Base-by-base conservation (phyloP, 2,329 filamentous ascomycete genomes). In the Nannizziopsis barbatae region DNA sequence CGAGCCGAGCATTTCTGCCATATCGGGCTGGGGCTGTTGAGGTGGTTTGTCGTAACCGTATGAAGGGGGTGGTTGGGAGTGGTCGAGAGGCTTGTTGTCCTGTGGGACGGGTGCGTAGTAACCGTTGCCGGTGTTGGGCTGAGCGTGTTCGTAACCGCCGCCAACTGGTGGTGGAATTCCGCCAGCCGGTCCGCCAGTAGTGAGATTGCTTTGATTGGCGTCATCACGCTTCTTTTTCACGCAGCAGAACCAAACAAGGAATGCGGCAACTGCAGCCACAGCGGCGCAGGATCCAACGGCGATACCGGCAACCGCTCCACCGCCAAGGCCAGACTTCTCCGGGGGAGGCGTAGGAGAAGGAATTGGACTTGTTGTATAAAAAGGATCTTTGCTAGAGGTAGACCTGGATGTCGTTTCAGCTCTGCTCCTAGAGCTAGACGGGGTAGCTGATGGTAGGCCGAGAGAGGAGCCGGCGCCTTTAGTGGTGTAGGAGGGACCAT, bases 301-400 rank as follows among this genome's bases (percentile, higher is more conserved):
- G 18, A 56, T 52, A 39, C 54, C 54, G 11, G 43, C 54, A 20
- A 56, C 54, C n/a, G 49, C 50, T 30, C 54, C 54, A n/a, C 50
- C 49, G 5, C 44, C 48, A 5, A 54, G 20, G 14, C 22, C 42
- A 3, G 27, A 43, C 11, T 45, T 44, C 5, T 31, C 17, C n/a
- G 14, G 31, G 9, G 43, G 22, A 43, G 6, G 31, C 22, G 44
- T 32, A 5, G 44, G 22, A 32, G 32, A 10, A 9, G 44, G 20
- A 12, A 10, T 10, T 12, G 44, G 18, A 10, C 5, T 12, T 32
- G 14, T 30, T 5, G 44, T 38, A 9, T 17, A 39, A 11, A 35
- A 46, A 10, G 44, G 32, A 4, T 46, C 15, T 7, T 27, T 35
- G 7, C 32, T 37, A 7, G 27, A 20, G 8, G 36, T 36, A n/a